Base-by-base conservation (phyloP, 768 basidiomycete species). In the Omphalotus guepiniiformis region DNA sequence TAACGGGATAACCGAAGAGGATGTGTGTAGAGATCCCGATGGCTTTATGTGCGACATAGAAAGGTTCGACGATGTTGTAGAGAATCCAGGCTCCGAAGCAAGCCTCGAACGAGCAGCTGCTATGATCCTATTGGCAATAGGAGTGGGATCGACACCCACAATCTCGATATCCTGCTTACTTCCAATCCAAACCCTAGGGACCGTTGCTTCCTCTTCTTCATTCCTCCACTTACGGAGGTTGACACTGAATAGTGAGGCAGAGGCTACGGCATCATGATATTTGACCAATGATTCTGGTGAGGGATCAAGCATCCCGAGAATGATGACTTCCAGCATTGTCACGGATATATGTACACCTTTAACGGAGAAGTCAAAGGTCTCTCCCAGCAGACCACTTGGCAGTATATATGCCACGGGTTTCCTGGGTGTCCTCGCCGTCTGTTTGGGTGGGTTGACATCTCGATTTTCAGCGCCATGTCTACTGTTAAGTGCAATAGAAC, bases 181-280 rank as follows among this genome's bases (percentile, higher is more conserved):
- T 6, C 44, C 44, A 13, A 46, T 37, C 44, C 44, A 46, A 15
- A 36, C 44, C 19, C n/a, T 46, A 11, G 44, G 44, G 4, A 22
- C 30, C 6, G 34, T 36, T 26, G 44, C 3, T 35, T 46, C 44
- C 38, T 46, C 44, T 26, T 36, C 35, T 18, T 36, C n/a, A 2
- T 32, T 36, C 35, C 35, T n/a, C n/a, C 35, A 18, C 18, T 27
- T 36, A n/a, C 38, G 23, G 25, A 46, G 30, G 2, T 32, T 46
- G 21, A 37, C 34, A n/a, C n/a, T 27, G 7, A 37, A 6, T 37
- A 36, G 23, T n/a, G 27, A 23, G 22, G 44, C 44, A 4, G 27
- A 16, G 7, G 21, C n/a, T 13, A 35, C 19, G 6, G 34, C 44
- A 37, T 46, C 23, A 25, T 26, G 44, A 27, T 46, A 46, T 25